Evolutionary conservation across 75 land plant genomes (phyloP).

Genomic region (Pseudotsuga menziesii): DNA sequence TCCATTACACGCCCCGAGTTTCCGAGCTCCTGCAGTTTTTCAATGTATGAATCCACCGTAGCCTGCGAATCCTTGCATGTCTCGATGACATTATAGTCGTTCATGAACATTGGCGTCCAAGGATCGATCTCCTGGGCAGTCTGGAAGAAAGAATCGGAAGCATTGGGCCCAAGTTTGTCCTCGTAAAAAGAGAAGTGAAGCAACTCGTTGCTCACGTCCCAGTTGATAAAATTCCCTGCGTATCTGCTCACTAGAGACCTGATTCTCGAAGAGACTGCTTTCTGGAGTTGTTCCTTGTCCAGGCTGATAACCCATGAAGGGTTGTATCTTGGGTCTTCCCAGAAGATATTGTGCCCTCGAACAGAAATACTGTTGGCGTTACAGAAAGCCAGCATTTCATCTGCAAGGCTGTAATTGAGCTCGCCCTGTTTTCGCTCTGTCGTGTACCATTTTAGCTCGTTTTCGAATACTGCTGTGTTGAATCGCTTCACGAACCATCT

Average conservation of each 20-base stretch:
- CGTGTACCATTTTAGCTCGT: conserved; percentile 79
- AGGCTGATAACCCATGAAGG: conserved; percentile 42
- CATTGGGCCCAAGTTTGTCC: conserved; percentile 29
- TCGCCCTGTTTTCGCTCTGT: conserved; percentile 44
- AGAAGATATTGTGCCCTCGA: conserved; percentile 64
- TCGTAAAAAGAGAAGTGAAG: conserved; percentile 59
- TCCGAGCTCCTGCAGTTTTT: conserved; percentile 11
- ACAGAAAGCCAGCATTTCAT: conserved; percentile 47
- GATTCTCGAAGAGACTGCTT: conserved; percentile 28
- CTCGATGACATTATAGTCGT: conserved; percentile 68
- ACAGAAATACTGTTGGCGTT: conserved; percentile 28
- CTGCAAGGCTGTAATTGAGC: conserved; percentile 49
- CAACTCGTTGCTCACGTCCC: conserved; percentile 82
- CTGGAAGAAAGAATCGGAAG: conserved; percentile 21
- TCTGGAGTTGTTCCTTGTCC: conserved; percentile 14
- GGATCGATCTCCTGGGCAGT: conserved; percentile 41
- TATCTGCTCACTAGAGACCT: conserved; percentile 45
- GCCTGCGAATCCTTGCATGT: conserved; percentile 17
- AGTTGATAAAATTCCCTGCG: conserved; percentile 38
- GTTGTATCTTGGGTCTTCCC: conserved; percentile 55
- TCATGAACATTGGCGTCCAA: conserved; percentile 44
- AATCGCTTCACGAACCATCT: conserved; percentile 61
- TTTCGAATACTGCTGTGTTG: conserved; percentile 49
- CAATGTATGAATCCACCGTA: conserved; percentile 12
- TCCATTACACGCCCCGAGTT: conserved; percentile 24